Percentiles rank a stretch among this genome's conserved stretches.
phyloP scores from a whole-genome alignment of 345 rosid genomes.

The Microthlaspi erraticum region DNA sequence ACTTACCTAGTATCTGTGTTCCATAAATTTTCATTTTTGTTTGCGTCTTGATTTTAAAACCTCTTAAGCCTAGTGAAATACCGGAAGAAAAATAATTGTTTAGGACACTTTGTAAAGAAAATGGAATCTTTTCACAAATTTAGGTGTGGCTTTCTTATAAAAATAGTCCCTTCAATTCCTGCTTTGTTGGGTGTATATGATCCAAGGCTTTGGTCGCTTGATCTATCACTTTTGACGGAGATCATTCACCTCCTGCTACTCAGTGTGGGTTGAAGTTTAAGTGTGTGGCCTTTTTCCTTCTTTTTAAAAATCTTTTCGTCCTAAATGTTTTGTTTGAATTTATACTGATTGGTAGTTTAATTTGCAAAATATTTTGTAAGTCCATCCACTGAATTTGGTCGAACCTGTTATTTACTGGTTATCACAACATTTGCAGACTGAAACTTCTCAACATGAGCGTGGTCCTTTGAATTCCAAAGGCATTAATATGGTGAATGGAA shows the following conservation, averaged over 20 bases:
- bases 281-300: not conserved
- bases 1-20: conserved; percentile 10
- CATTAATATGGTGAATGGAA: conserved; percentile 43
- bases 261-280: conserved; percentile 34
- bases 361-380: conserved; percentile 15
- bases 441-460: conserved; percentile 56
- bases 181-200: conserved; percentile 12
- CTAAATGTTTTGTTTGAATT: conserved; percentile 13
- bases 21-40: conserved; percentile 11
- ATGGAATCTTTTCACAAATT: no score
- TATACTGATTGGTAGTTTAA: conserved; percentile 6
- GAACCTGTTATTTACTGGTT: conserved; percentile 28
- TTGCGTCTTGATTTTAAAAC: conserved; percentile 19
- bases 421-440: conserved; percentile 54
- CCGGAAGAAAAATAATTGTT: no score
- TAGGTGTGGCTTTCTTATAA: no score
- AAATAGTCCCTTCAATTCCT: conserved; percentile 6
- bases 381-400: conserved; percentile 10
- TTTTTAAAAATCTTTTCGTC: conserved; percentile 4
- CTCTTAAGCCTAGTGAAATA: no score
- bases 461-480: conserved; percentile 53
- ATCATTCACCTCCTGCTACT: conserved; percentile 4
- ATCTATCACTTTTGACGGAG: conserved; percentile 2
- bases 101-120: no score
- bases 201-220: conserved; percentile 22